These are phyloP conservation scores for Artemisia annua DNA, from an alignment of 129 eudicot species.

Conservation along the genomic window DNA sequence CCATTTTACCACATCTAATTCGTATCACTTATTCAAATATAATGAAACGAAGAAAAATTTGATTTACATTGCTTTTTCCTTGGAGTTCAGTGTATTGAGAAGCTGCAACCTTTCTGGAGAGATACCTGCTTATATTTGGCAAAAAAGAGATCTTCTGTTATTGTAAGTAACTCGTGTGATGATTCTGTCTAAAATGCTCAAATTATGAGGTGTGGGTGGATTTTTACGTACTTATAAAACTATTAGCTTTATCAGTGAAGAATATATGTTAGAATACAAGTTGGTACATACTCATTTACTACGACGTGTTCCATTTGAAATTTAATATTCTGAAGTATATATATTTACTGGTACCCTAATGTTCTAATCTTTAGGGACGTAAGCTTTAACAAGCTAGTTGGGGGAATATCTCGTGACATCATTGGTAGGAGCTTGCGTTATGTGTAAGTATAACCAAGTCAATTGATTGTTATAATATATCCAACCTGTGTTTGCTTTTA, in stretches of 20 bases:
- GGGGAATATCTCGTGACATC: slow-evolving; percentile 31
- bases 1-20: neutral
- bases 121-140: slow-evolving; percentile 66
- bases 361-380: slow-evolving; percentile 16
- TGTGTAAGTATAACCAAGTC: slow-evolving; percentile 25
- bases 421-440: slow-evolving; percentile 28
- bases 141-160: slow-evolving; percentile 35
- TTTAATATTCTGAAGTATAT: neutral
- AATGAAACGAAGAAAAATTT: neutral
- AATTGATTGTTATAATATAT: neutral
- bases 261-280: neutral
- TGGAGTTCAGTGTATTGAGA: slow-evolving; percentile 62
- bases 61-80: neutral
- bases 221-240: neutral
- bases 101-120: slow-evolving; percentile 63
- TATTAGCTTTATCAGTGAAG: neutral
- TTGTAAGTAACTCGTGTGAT: slow-evolving; percentile 50
- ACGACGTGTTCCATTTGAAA: neutral
- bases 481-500: neutral
- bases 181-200: neutral
- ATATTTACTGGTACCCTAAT: no score
- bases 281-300: neutral
- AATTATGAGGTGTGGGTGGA: neutral
- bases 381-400: slow-evolving; percentile 27
- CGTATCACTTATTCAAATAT: neutral